Conservation (phyloP, 2,329 filamentous ascomycete species). For the Hymenotorrendiella dingleyae region DNA sequence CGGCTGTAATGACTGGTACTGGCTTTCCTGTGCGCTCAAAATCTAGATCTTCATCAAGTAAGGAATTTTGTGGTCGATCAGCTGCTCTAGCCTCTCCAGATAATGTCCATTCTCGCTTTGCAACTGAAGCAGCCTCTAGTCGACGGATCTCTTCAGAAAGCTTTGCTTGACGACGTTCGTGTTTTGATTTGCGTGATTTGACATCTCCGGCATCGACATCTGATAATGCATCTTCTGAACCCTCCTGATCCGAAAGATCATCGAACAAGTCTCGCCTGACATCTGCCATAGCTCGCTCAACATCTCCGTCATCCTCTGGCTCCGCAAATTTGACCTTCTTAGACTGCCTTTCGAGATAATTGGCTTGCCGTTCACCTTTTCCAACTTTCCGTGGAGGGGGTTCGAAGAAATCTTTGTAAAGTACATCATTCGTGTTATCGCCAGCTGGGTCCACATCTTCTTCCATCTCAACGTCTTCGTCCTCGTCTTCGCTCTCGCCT, state of each 20-base stretch:
- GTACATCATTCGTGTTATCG: conserved; percentile 79
- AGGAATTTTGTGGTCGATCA: conserved; percentile 81
- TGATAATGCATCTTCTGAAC: conserved; percentile 58
- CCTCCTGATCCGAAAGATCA: conserved; percentile 59
- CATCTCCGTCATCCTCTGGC: conserved; percentile 51
- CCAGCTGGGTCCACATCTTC: conserved; percentile 48
- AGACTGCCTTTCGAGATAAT: conserved; percentile 32
- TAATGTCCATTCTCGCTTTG: conserved; percentile 86
- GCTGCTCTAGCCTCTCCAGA: conserved; percentile 79
- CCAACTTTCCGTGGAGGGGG: conserved; percentile 69
- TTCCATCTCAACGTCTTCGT: conserved; percentile 45
- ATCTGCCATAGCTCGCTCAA: conserved; percentile 78
- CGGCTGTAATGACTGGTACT: conserved; percentile 86
- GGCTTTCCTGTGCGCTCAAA: conserved; percentile 95
- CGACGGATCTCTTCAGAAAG: conserved; percentile 85
- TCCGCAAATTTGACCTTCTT: conserved; percentile 34
- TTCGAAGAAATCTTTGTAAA: conserved; percentile 90
- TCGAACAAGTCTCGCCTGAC: conserved; percentile 90
- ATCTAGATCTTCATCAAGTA: conserved; percentile 90
- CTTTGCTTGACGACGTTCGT: conserved; percentile 81
- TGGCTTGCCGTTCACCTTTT: conserved; percentile 42
- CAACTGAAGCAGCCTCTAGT: conserved; percentile 81
- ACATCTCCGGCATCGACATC: conserved; percentile 64
- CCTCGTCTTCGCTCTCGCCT: conserved; percentile 61
- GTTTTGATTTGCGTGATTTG: conserved; percentile 70